These are phyloP conservation scores for Botrytis sinoallii DNA, from an alignment of 2,329 filamentous ascomycete genomes.

Conservation along the genomic window DNA sequence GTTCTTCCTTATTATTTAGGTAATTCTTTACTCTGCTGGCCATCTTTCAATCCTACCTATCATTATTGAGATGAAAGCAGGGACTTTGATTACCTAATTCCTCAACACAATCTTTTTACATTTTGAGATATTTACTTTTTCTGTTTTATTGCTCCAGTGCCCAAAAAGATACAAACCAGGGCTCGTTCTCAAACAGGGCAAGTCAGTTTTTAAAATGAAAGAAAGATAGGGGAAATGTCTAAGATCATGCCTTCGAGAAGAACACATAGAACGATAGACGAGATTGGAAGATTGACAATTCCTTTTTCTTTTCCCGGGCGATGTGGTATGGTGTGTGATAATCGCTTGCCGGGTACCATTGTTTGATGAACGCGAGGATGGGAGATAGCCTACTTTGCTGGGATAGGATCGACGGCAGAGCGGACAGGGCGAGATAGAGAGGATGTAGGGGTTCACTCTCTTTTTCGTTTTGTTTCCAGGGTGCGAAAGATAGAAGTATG, in stretches of 20 bases:
- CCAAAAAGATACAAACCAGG: neutral
- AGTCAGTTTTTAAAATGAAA: neutral
- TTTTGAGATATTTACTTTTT: neutral
- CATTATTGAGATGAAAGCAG: neutral
- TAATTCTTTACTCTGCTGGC: neutral
- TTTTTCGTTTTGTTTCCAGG: neutral
- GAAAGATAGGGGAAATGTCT: neutral
- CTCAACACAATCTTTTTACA: neutral
- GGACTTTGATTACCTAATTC: neutral
- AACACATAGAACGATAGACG: neutral
- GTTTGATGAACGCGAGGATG: neutral
- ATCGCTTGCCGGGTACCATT: neutral
- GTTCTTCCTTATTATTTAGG: neutral
- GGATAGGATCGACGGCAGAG: neutral
- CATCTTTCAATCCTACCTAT: neutral
- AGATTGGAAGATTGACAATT: neutral
- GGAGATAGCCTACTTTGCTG: neutral
- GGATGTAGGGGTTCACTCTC: neutral
- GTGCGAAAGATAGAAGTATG: neutral
- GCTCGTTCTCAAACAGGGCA: neutral
- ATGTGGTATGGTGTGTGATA: neutral
- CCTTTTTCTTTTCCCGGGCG: neutral
- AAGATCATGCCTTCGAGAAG: constrained; percentile 5
- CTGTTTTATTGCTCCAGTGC: neutral
- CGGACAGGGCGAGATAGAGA: neutral